phyloP scores from a whole-genome alignment of 257 asterid genomes.

The Primulina tabacum region DNA sequence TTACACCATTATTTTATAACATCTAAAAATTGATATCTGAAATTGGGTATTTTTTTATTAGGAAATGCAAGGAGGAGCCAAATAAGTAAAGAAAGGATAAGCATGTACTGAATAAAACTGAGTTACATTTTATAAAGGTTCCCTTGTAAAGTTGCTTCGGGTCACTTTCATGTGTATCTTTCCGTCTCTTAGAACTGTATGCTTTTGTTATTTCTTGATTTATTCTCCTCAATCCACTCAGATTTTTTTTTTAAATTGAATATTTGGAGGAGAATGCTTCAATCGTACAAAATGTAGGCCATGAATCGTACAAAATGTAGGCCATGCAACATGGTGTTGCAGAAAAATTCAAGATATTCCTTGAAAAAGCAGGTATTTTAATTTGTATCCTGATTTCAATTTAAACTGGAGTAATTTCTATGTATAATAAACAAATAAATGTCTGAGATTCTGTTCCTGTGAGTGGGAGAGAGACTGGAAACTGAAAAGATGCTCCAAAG shows the following conservation, averaged over 20 bases:
- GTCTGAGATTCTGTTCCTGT: conserved; percentile 77
- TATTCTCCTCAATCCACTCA: background rate
- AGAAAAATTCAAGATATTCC: background rate
- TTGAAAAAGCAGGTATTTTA: too few relatives aligned
- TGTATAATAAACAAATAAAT: background rate
- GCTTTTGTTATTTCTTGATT: background rate
- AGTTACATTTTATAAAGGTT: background rate
- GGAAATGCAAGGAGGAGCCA: background rate
- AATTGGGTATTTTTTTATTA: background rate
- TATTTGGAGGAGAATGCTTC: too few relatives aligned
- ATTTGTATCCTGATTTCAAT: too few relatives aligned
- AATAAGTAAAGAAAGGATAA: background rate
- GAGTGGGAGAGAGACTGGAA: conserved; percentile 46
- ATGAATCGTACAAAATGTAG: background rate
- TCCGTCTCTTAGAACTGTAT: background rate
- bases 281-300: background rate
- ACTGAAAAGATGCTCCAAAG: conserved; percentile 52
- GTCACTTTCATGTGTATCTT: background rate
- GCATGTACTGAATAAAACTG: background rate
- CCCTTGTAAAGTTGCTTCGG: background rate
- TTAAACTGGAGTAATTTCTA: too few relatives aligned
- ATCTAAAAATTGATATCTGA: background rate
- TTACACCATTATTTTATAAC: background rate
- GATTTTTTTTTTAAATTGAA: too few relatives aligned
- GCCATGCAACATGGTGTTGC: background rate